Evolutionary conservation across 441 rosid species (phyloP).

Genomic region (Hura crepitans): DNA sequence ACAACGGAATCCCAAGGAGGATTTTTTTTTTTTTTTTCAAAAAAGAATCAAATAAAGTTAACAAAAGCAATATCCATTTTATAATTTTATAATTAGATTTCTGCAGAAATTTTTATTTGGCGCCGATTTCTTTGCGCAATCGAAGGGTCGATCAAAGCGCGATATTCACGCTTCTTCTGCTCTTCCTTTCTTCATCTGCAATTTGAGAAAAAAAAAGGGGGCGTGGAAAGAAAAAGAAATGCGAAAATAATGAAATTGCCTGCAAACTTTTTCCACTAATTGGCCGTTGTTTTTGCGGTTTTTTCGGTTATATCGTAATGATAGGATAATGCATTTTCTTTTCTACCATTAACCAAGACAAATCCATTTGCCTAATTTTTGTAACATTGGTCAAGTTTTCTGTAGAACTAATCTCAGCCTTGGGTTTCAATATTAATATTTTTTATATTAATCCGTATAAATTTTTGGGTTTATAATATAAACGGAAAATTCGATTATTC

Average conservation of each 20-base stretch:
- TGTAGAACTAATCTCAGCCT: too few relatives aligned
- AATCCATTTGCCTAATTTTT: not conserved
- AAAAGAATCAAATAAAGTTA: too few relatives aligned
- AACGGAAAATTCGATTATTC: too few relatives aligned
- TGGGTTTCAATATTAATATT: too few relatives aligned
- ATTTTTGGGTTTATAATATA: too few relatives aligned
- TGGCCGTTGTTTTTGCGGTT: slow-evolving; percentile 27
- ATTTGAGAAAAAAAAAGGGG: too few relatives aligned
- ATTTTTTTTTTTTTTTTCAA: not conserved
- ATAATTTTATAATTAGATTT: too few relatives aligned
- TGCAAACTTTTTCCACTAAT: not conserved
- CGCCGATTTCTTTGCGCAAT: slow-evolving; percentile 48
- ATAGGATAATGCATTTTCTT: not conserved
- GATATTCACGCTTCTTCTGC: slow-evolving; percentile 39
- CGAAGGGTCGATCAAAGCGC: slow-evolving; percentile 26
- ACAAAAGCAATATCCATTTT: too few relatives aligned
- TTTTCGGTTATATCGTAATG: slow-evolving; percentile 19
- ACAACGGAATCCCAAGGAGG: slow-evolving; percentile 20
- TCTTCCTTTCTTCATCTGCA: too few relatives aligned
- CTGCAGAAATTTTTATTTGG: too few relatives aligned
- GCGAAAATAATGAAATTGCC: not conserved
- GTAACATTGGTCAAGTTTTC: slow-evolving; percentile 7
- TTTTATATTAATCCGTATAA: too few relatives aligned
- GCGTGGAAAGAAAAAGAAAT: too few relatives aligned
- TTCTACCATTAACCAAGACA: not conserved